These are phyloP conservation scores for Barnettozyma pratensis DNA, from an alignment of 805 yeast species.

Conservation along the genomic window DNA sequence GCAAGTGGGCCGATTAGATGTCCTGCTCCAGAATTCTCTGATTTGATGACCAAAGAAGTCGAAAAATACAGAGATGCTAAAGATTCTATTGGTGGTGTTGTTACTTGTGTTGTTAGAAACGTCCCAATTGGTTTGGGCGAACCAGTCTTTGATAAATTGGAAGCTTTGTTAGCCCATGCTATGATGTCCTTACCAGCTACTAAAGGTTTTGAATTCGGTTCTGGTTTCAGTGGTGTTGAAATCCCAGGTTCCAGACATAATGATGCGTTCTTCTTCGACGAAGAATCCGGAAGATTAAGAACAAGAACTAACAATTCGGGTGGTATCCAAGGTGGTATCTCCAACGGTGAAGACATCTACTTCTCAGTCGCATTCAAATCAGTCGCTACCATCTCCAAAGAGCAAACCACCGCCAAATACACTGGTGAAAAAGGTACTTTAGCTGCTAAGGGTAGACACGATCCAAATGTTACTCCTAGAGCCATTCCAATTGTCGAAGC, in stretches of 20 bases:
- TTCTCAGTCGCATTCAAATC: constrained; percentile 96
- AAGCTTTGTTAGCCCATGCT: constrained; percentile 94
- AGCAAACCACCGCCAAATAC: constrained; percentile 83
- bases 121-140: constrained; percentile 96
- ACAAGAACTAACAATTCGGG: constrained; percentile 92
- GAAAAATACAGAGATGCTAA: constrained; percentile 79
- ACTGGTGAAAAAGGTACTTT: constrained; percentile 83
- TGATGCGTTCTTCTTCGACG: constrained; percentile 72
- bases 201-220: constrained; percentile 96
- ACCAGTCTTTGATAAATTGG: constrained; percentile 95
- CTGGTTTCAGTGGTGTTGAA: constrained; percentile 87
- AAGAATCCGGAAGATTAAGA: constrained; percentile 57
- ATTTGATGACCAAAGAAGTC: constrained; percentile 78
- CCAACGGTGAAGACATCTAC: constrained; percentile 93
- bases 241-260: constrained; percentile 94
- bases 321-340: constrained; percentile 97
- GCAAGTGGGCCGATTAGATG: constrained; percentile 88
- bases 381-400: constrained; percentile 95
- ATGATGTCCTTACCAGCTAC: constrained; percentile 98
- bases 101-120: constrained; percentile 93
- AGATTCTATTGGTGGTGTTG: constrained; percentile 97
- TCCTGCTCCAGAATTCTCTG: constrained; percentile 71
- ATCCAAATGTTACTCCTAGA: constrained; percentile 97
- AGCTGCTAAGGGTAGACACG: constrained; percentile 97
- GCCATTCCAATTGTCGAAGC: constrained; percentile 98